These are phyloP conservation scores for Penicillium silybi DNA, from an alignment of 495 filamentous ascomycete genomes.

Conservation along the genomic window DNA sequence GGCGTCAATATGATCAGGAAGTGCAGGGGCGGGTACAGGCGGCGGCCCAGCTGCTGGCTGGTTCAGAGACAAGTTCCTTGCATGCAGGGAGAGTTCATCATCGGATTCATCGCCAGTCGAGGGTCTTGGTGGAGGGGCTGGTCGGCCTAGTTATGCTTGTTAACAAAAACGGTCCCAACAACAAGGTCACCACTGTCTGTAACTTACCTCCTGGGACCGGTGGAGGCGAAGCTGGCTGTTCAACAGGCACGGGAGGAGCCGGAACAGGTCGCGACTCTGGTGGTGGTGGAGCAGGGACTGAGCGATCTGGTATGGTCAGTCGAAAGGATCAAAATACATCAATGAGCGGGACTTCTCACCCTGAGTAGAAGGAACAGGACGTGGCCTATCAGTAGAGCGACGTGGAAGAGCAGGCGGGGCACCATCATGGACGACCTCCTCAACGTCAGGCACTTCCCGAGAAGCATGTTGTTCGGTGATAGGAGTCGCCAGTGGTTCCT, in stretches of 20 bases:
- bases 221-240: conserved; percentile 64
- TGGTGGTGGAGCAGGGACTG: conserved; percentile 31
- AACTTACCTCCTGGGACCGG: conserved; percentile 65
- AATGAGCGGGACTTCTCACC: conserved; percentile 36
- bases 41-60: conserved; percentile 42
- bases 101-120: conserved; percentile 83
- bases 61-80: conserved; percentile 45
- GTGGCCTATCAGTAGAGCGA: conserved; percentile 41
- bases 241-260: conserved; percentile 56
- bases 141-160: conserved; percentile 48
- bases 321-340: not conserved
- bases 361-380: conserved; percentile 45
- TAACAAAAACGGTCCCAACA: conserved; percentile 8
- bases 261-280: conserved; percentile 35
- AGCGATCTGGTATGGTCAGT: conserved; percentile 15
- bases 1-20: conserved; percentile 44
- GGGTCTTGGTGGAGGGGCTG: conserved; percentile 47
- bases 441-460: conserved; percentile 57
- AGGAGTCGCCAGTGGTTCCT: conserved; percentile 30
- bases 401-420: conserved; percentile 41
- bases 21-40: conserved; percentile 39
- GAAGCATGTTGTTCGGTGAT: conserved; percentile 43
- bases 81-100: conserved; percentile 79
- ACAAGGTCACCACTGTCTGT: not conserved
- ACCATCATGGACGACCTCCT: conserved; percentile 50